Percentiles rank a stretch among this genome's conserved stretches.
These are phyloP conservation scores for Pichia membranifaciens DNA, from an alignment of 805 yeast species.

Conservation along the genomic window DNA sequence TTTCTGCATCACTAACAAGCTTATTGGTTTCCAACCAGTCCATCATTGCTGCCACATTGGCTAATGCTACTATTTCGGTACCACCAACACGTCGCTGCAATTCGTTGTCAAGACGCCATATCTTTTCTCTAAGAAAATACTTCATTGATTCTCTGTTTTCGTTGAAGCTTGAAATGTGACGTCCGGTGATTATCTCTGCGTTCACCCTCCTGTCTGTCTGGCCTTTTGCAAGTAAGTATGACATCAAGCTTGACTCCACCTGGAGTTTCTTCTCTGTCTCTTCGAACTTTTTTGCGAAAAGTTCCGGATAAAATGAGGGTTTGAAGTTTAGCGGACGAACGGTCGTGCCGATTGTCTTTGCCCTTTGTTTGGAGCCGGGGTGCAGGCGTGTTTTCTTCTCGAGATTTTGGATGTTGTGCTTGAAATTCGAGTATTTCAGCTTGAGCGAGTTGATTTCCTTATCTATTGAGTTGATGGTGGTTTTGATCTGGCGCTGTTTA, in stretches of 20 bases:
- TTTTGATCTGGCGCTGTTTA: background rate
- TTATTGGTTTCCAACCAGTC: constrained; percentile 1
- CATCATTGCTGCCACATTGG: background rate
- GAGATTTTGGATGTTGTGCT: background rate
- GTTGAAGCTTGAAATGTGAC: background rate
- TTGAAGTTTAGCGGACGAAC: background rate
- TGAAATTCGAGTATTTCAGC: background rate
- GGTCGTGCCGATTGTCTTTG: background rate
- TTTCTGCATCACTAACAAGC: background rate
- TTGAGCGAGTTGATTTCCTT: background rate
- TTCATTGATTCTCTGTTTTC: constrained; percentile 10
- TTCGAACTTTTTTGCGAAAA: background rate
- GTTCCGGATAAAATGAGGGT: constrained; percentile 1
- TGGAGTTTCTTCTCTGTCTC: background rate
- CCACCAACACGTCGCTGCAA: background rate
- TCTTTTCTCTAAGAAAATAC: background rate
- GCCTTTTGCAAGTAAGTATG: background rate
- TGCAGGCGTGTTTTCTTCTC: background rate
- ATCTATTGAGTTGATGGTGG: constrained; percentile 2
- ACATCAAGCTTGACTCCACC: background rate
- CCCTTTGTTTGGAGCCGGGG: background rate
- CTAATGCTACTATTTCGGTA: background rate
- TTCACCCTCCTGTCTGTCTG: background rate
- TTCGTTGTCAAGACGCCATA: constrained; percentile 4
- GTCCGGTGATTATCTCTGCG: background rate